Evolutionary conservation across 305 asterid species (phyloP).

Genomic region (Euphrasia arctica): DNA sequence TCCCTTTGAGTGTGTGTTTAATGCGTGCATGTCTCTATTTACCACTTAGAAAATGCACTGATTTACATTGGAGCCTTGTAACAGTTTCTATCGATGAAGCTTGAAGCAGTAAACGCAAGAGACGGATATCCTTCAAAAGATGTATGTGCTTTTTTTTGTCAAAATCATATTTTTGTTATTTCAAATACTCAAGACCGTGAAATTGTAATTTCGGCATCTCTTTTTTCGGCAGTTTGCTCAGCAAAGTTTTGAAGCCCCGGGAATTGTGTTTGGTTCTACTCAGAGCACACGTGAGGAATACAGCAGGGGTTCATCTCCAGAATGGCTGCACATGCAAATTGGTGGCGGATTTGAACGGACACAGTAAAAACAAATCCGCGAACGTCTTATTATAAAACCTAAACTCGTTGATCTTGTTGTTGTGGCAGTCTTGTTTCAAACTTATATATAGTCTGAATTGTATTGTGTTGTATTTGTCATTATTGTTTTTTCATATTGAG

Average conservation of each 20-base stretch:
- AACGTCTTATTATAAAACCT: neutral
- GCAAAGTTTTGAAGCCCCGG: constrained; percentile 49
- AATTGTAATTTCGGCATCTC: neutral
- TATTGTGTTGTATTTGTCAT: neutral
- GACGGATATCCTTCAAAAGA: constrained; percentile 64
- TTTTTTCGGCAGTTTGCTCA: constrained; percentile 42
- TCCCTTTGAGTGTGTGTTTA: neutral
- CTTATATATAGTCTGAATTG: neutral
- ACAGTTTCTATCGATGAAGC: constrained; percentile 77
- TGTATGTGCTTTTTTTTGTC: constrained; percentile 34
- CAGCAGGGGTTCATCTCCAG: constrained; percentile 52
- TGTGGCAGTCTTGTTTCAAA: neutral
- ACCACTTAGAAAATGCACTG: constrained; percentile 3
- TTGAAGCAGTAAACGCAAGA: constrained; percentile 70
- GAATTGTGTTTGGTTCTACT: constrained; percentile 45
- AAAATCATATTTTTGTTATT: neutral
- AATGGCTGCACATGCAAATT: constrained; percentile 83
- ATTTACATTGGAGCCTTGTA: constrained; percentile 15
- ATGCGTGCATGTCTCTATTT: neutral
- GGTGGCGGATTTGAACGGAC: constrained; percentile 62
- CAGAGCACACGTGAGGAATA: constrained; percentile 48
- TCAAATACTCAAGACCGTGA: neutral
- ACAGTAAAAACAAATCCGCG: constrained; percentile 30
- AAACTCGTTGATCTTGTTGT: neutral
- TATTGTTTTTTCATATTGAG: constrained; percentile 20